Conservation (phyloP, 169 alveolate genomes). For the Cardiosporidium cionae region DNA sequence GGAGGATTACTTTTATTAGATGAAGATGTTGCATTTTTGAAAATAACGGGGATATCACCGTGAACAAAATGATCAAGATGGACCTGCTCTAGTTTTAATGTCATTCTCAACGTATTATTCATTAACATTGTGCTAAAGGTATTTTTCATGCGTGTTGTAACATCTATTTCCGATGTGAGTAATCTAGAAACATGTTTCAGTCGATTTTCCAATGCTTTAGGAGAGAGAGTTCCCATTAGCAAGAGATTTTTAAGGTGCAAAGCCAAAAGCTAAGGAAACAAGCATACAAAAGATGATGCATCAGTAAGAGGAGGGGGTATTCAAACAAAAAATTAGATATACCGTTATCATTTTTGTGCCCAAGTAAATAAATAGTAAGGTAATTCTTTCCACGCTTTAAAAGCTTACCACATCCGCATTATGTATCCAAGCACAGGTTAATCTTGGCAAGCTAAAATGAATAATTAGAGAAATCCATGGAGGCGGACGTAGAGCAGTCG, state of each 20-base stretch:
- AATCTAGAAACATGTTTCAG: background rate
- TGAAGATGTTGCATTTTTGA: constrained; percentile 42
- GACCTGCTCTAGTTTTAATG: background rate
- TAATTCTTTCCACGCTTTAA: background rate
- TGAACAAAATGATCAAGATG: constrained; percentile 72
- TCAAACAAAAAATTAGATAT: background rate
- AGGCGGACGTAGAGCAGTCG: background rate
- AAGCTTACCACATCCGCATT: constrained; percentile 41
- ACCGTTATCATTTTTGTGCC: background rate
- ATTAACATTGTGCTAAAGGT: background rate
- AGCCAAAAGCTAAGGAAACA: constrained; percentile 22
- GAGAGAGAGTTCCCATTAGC: constrained; percentile 13
- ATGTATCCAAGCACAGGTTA: constrained; percentile 50
- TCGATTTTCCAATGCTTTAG: constrained; percentile 7
- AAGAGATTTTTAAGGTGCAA: constrained; percentile 18
- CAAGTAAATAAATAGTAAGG: background rate
- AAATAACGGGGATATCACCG: constrained; percentile 76
- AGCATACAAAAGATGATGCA: background rate
- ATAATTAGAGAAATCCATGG: constrained; percentile 41
- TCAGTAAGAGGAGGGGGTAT: background rate
- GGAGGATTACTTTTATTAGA: constrained; percentile 8
- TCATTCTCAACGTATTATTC: background rate
- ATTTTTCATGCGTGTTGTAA: background rate
- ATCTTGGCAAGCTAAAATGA: constrained; percentile 44
- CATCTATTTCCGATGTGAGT: background rate